phyloP scores from a whole-genome alignment of 768 basidiomycete species.

The Calocera cornea region DNA sequence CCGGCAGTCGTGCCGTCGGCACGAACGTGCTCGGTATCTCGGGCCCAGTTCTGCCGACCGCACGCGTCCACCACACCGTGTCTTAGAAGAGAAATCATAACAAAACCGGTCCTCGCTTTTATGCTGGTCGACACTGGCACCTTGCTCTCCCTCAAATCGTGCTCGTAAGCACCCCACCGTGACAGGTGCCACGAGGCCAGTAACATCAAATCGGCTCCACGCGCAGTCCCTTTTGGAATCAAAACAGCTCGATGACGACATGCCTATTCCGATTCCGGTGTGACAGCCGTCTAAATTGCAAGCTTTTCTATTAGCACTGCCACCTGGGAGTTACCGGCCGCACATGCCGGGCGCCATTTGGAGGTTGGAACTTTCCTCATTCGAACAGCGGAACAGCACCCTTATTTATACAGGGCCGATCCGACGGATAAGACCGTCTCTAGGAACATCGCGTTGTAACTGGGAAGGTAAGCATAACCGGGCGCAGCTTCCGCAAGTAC shows the following conservation, averaged over 20 bases:
- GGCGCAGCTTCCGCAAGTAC: too few species aligned
- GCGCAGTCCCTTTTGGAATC: not conserved
- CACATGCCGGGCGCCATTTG: not conserved
- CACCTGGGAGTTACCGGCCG: not conserved
- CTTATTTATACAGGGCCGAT: too few species aligned
- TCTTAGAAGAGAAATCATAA: not conserved
- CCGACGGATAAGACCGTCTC: too few species aligned
- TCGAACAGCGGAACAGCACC: too few species aligned
- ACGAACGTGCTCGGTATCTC: not conserved
- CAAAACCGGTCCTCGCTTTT: too few species aligned
- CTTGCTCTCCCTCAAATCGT: too few species aligned
- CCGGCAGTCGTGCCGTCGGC: too few species aligned
- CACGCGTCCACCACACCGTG: not conserved
- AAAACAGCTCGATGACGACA: not conserved
- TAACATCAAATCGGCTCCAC: not conserved
- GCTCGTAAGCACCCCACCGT: too few species aligned
- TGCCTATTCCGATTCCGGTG: not conserved
- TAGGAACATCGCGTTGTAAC: too few species aligned
- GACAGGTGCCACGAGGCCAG: too few species aligned
- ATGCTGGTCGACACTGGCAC: too few species aligned
- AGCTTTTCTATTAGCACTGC: not conserved
- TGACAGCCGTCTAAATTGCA: not conserved
- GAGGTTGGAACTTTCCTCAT: not conserved
- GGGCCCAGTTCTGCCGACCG: not conserved
- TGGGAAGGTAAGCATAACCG: too few species aligned